Evolutionary conservation across 2,329 filamentous ascomycete genomes (phyloP).

Genomic region (Herpotrichia juniperi): DNA sequence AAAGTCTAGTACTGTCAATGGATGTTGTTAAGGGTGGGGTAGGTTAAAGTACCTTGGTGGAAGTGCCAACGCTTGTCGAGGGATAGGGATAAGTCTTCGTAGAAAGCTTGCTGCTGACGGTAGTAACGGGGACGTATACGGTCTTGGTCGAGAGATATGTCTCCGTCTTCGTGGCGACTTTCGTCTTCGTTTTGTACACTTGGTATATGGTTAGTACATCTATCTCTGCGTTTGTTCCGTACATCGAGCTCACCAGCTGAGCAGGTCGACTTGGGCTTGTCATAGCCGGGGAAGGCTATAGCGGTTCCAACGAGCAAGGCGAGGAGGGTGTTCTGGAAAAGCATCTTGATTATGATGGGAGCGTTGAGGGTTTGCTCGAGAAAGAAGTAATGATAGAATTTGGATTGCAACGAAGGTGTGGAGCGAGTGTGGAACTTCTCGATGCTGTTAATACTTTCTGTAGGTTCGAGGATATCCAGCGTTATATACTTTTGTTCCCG

Average conservation of each 20-base stretch:
- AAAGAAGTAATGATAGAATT: conserved; percentile 1
- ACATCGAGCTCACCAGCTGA: conserved; percentile 16
- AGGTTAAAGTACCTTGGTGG: conserved; percentile 8
- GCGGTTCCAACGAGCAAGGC: conserved; percentile 23
- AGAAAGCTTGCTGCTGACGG: conserved; percentile 10
- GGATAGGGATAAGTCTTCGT: conserved; percentile 9
- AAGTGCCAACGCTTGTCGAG: conserved; percentile 12
- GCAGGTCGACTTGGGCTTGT: conserved; percentile 16
- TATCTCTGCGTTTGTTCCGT: not conserved
- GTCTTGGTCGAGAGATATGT: conserved; percentile 25
- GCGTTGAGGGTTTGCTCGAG: not conserved
- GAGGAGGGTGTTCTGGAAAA: conserved; percentile 21
- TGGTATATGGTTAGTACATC: not conserved
- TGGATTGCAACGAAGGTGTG: conserved; percentile 5
- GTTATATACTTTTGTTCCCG: conserved; percentile 18
- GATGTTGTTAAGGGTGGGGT: not conserved
- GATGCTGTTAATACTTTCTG: conserved; percentile 9
- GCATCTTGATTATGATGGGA: conserved; percentile 21
- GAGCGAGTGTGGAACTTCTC: conserved; percentile 8
- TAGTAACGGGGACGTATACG: conserved; percentile 17
- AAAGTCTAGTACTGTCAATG: conserved; percentile 9
- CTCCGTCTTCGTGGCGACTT: conserved; percentile 7
- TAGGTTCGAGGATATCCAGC: conserved; percentile 2
- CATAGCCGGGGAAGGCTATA: conserved; percentile 18
- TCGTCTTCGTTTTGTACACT: conserved; percentile 23